Evolutionary conservation across 768 basidiomycete species (phyloP).

Genomic region (Pisolithus microcarpus): DNA sequence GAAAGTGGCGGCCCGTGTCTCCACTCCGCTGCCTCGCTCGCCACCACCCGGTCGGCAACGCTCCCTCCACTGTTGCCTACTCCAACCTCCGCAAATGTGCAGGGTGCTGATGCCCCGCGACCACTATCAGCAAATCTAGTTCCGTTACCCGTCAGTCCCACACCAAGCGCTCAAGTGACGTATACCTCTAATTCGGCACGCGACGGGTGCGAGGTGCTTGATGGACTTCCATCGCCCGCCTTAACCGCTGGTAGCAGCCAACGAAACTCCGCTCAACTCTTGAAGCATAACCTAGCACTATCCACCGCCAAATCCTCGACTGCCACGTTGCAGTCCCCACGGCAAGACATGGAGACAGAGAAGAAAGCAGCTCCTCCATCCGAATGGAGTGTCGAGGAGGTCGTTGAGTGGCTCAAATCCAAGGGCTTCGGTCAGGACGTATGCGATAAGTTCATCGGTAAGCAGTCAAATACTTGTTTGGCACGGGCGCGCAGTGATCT

Average conservation of each 20-base stretch:
- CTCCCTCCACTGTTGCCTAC: constrained; percentile 20
- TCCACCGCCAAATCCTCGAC: constrained; percentile 21
- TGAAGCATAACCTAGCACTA: constrained; percentile 38
- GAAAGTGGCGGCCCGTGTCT: constrained; percentile 8
- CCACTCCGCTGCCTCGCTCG: constrained; percentile 16
- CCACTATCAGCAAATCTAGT: constrained; percentile 17
- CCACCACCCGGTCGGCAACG: constrained; percentile 10
- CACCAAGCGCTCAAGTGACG: constrained; percentile 11
- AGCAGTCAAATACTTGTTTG: constrained; percentile 17
- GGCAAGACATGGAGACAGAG: constrained; percentile 14
- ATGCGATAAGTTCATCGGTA: constrained; percentile 81
- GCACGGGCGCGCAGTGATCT: neutral
- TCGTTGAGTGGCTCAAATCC: constrained; percentile 77
- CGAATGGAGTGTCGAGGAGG: constrained; percentile 85
- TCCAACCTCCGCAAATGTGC: constrained; percentile 22
- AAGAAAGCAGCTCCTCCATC: constrained; percentile 42
- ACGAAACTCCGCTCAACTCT: constrained; percentile 24
- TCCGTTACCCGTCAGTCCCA: constrained; percentile 15
- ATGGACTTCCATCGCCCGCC: constrained; percentile 25
- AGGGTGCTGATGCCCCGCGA: constrained; percentile 16
- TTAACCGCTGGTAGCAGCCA: constrained; percentile 18
- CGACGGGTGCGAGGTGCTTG: constrained; percentile 21
- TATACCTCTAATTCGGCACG: neutral
- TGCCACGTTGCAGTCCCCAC: constrained; percentile 11
- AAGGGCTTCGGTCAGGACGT: constrained; percentile 84